Base-by-base conservation (phyloP, 1,284 basidiomycete genomes). In the Apiotrichum gracile region DNA sequence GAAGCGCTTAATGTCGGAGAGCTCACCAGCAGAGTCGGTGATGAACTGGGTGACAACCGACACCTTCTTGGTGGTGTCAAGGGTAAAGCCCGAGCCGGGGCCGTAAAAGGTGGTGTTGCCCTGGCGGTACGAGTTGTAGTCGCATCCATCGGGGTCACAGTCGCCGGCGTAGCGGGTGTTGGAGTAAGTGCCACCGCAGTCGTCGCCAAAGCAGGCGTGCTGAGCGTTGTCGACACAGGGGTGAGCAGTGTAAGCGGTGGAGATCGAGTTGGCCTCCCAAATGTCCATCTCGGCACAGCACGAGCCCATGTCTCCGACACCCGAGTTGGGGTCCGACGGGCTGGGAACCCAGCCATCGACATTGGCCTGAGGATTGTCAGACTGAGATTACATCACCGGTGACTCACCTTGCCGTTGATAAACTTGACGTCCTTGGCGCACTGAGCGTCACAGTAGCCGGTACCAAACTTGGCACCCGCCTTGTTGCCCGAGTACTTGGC, bases 81-180 rank as follows among this genome's bases (percentile, higher is more conserved):
- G 43, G 5, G 43, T 34, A 22, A 45, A 45, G 29, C 43, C 29
- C 31, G 43, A 45, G 31, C 31, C 43, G 31, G 43, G 43, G 12
- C 43, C 43, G 43, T 45, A 45, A 31, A 45, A 45, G 21, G 43
- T 45, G 12, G 19, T 21, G 43, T 45, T 45, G 43, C 43, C 43
- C 43, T 45, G 43, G 31, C 43, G 43, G 6, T 14, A 45, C 21
- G 29, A 17, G 43, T 45, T 45, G 43, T 24, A 45, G 43, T 45
- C 43, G 31, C 43, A 45, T 45, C 43, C 43, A 24, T 45, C 43
- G 29, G 43, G 43, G 43, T 45, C 43, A 7, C 43, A 45, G 43
- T 45, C 43, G 31, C 43, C 43, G 21, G 43, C 43, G 43, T 45
- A 45, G 31, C 43, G 43, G 16, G 43, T 33, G 21, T n/a, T 21